Evolutionary conservation across 345 rosid species (phyloP).

Genomic region (Populus ilicifolia): DNA sequence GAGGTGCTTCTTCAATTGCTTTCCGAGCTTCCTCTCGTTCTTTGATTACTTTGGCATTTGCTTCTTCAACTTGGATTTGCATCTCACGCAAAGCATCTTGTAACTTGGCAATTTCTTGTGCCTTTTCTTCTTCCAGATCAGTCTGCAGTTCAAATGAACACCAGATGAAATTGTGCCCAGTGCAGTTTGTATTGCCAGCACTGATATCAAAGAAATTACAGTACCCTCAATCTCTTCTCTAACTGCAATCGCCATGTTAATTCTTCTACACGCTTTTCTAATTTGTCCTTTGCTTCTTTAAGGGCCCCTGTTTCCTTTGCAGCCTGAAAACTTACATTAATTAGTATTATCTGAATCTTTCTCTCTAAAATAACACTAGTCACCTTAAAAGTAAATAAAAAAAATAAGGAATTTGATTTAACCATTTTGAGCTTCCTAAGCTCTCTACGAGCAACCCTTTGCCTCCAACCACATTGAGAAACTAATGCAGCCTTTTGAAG

Average conservation of each 20-base stretch:
- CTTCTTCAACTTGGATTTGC: conserved; percentile 85
- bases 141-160: conserved; percentile 42
- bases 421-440: conserved; percentile 93
- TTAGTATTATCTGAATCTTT: conserved; percentile 21
- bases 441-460: conserved; percentile 88
- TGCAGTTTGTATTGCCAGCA: neutral
- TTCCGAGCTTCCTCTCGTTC: conserved; percentile 86
- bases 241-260: conserved; percentile 95
- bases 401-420: conserved; percentile 17
- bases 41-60: conserved; percentile 68
- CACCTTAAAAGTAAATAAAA: neutral
- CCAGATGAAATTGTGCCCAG: neutral
- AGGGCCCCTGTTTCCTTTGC: conserved; percentile 96
- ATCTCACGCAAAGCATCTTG: conserved; percentile 73
- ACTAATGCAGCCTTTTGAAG: conserved; percentile 77
- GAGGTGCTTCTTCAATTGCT: conserved; percentile 98
- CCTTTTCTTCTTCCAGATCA: conserved; percentile 89
- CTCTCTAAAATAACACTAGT: neutral
- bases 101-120: conserved; percentile 81
- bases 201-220: conserved; percentile 11
- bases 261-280: conserved; percentile 97
- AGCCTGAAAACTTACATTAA: conserved; percentile 51
- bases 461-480: conserved; percentile 96
- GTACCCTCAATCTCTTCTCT: conserved; percentile 94
- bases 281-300: conserved; percentile 95